These are phyloP conservation scores for Volvox carteri DNA, from an alignment of 163 green algal species.

Conservation along the genomic window DNA sequence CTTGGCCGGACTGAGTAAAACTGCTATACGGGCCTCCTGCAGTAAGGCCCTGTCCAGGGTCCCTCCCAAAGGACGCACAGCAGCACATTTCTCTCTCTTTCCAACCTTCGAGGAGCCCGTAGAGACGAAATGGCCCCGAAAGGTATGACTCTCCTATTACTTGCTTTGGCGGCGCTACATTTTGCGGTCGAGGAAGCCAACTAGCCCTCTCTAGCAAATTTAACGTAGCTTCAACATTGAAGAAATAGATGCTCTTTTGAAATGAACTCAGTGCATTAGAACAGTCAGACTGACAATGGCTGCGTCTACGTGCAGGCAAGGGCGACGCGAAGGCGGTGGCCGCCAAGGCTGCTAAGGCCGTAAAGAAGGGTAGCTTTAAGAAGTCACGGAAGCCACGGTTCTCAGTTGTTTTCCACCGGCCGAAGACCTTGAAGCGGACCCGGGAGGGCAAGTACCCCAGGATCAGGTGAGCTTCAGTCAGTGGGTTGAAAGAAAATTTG, in stretches of 20 bases:
- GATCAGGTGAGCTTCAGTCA: constrained; percentile 80
- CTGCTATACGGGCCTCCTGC: constrained; percentile 17
- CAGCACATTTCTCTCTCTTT: constrained; percentile 21
- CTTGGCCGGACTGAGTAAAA: neutral
- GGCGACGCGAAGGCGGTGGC: constrained; percentile 82
- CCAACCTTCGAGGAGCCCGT: constrained; percentile 47
- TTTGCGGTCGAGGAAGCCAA: neutral
- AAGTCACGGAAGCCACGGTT: constrained; percentile 86
- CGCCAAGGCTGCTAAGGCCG: constrained; percentile 87
- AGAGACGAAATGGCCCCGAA: constrained; percentile 48
- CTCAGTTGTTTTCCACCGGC: constrained; percentile 90
- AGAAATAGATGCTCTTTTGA: neutral
- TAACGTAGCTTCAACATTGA: neutral
- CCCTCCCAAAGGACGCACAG: neutral
- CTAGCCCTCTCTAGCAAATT: neutral
- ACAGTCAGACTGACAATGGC: neutral
- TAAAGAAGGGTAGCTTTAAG: constrained; percentile 91
- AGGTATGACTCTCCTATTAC: constrained; percentile 13
- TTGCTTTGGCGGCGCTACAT: constrained; percentile 25
- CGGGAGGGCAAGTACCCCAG: constrained; percentile 91
- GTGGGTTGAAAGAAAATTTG: too few species aligned
- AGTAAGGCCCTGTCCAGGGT: neutral
- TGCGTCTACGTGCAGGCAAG: constrained; percentile 58
- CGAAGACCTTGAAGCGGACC: constrained; percentile 89
- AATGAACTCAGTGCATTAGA: too few species aligned